phyloP scores from a whole-genome alignment of 176 grass and related monocot species.

The maize (Zea mays) region Zm-B73-REFERENCE-NAM-5.0 NC_050098.1:233407001-233407500 shows the following conservation, averaged over 20 bases:
- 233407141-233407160: conserved; percentile 65
- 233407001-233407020: too few species aligned
- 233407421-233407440: not conserved
- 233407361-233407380: not conserved
- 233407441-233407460: not conserved
- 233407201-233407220: not conserved
- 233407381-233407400: not conserved
- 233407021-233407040: too few species aligned
- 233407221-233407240: not conserved
- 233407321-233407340: not conserved
- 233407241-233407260: not conserved
- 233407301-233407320: not conserved
- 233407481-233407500: not conserved
- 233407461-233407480: not conserved
- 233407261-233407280: too few species aligned
- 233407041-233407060: too few species aligned
- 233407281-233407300: not conserved
- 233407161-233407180: not conserved
- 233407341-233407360: not conserved
- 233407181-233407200: not conserved
- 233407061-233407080: conserved; percentile 67
- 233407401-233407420: not conserved
- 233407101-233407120: conserved; percentile 82
- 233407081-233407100: conserved; percentile 87
- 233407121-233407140: conserved; percentile 90